Evolutionary conservation across 2,329 filamentous ascomycete genomes (phyloP), one percentile per base, ranked within the genome.

Genomic region (Alternaria tenuissima): DNA sequence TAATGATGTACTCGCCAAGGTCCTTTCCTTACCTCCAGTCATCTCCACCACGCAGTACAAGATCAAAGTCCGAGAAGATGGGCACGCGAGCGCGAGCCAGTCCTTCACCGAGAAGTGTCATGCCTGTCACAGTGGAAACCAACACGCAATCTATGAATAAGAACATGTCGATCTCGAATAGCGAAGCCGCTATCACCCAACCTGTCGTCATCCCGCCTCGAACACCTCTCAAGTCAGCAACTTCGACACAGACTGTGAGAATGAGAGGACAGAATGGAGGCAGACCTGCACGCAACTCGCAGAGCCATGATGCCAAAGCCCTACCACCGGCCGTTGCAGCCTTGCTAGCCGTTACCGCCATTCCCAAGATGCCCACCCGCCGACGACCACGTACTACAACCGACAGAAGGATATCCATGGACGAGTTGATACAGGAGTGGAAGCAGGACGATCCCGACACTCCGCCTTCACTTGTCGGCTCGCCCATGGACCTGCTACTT

Each of bases 291-390:
- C 77, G 70, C 42, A 67, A 63, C 36, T 57, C 63, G 39, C 73
- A 61, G 52, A 73, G 63, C 63, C 81, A 83, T 71, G 77, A 77
- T 65, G 77, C 74, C 60, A 81, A 77, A 67, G 81, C 81, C 9
- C 71, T 87, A 5, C 84, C 85, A 16, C 81, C 83, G n/a, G 82
- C 85, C 22, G 82, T 88, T 52, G 85, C 85, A 26, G 85, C 85
- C 9, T 77, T 89, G 56, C 77, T 89, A 34, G 84, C 87, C 56
- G 82, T 87, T 46, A 89, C 87, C 2, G 78, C 85, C 3, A 89
- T 89, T 49, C 87, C 86, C 3, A 81, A 82, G 20, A 84, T 83
- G 59, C 78, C 76, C 4, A 75, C 77, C 62, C 77, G 78, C 9
- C 76, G 76, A 12, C 62, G 76, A 76, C 80, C 72, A 72, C 78